Conservation (phyloP, 345 rosid species). For the Populus euphratica region DNA sequence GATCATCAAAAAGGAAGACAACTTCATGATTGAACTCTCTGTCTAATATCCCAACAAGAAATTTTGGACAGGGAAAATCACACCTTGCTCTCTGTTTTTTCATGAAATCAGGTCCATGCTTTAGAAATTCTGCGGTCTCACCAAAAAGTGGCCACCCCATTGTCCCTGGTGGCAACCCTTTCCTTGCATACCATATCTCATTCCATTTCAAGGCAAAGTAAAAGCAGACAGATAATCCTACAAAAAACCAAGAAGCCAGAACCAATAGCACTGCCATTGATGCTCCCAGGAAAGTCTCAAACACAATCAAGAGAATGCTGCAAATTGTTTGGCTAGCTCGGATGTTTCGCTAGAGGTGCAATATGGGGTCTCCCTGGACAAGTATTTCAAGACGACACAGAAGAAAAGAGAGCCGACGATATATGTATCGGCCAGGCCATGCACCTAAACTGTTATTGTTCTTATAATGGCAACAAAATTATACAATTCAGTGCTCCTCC, state of each 20-base stretch:
- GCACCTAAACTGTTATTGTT: neutral
- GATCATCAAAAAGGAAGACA: too few relatives aligned
- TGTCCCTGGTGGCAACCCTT: slow-evolving; percentile 27
- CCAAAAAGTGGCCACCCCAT: slow-evolving; percentile 26
- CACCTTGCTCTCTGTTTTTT: slow-evolving; percentile 10
- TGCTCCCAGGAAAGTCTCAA: neutral
- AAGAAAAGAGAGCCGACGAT: neutral
- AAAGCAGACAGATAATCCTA: slow-evolving; percentile 8
- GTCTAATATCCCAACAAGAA: too few relatives aligned
- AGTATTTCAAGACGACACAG: neutral
- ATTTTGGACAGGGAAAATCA: neutral
- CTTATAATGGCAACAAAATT: too few relatives aligned
- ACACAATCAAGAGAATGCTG: too few relatives aligned
- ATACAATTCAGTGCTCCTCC: too few relatives aligned
- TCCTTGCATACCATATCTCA: slow-evolving; percentile 11
- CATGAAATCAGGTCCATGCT: slow-evolving; percentile 20
- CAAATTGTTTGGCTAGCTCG: neutral
- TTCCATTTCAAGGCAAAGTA: slow-evolving; percentile 17
- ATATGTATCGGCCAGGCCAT: neutral
- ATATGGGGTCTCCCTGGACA: neutral
- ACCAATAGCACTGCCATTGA: slow-evolving; percentile 6
- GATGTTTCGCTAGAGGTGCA: neutral
- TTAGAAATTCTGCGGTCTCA: slow-evolving; percentile 16
- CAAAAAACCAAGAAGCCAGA: neutral
- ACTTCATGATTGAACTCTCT: too few relatives aligned